Evolutionary conservation across 78 protist species (phyloP).

Genomic region (Goniomonas avonlea): DNA sequence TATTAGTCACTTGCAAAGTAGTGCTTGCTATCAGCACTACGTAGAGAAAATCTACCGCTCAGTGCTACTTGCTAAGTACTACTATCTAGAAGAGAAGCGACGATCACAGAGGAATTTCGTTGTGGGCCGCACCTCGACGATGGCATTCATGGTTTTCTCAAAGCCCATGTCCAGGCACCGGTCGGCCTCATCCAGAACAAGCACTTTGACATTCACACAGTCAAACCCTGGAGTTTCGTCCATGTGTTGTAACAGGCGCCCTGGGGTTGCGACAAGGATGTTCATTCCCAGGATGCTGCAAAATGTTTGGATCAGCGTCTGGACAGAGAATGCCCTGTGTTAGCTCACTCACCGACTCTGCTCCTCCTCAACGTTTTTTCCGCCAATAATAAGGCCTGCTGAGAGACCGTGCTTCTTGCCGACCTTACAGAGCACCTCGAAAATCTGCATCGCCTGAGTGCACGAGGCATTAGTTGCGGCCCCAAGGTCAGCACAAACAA

Average conservation of each 20-base stretch:
- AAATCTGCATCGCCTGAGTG: constrained; percentile 92
- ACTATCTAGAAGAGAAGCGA: constrained; percentile 92
- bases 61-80: constrained; percentile 75
- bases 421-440: constrained; percentile 69
- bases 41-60: background rate
- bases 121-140: too few species aligned
- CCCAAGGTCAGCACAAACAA: background rate
- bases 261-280: constrained; percentile 95
- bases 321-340: too few species aligned
- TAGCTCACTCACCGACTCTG: too few species aligned
- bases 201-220: constrained; percentile 50
- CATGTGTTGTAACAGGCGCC: constrained; percentile 94
- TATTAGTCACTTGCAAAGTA: background rate
- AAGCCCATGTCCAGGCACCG: constrained; percentile 90
- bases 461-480: background rate
- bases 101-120: constrained; percentile 69
- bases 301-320: too few species aligned
- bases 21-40: background rate
- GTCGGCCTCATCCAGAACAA: constrained; percentile 97
- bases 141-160: constrained; percentile 52
- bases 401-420: constrained; percentile 66
- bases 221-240: constrained; percentile 74
- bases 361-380: constrained; percentile 63
- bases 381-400: constrained; percentile 90
- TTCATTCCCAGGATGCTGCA: constrained; percentile 65